Conservation (phyloP, 345 rosid species). For the Laguncularia racemosa region DNA sequence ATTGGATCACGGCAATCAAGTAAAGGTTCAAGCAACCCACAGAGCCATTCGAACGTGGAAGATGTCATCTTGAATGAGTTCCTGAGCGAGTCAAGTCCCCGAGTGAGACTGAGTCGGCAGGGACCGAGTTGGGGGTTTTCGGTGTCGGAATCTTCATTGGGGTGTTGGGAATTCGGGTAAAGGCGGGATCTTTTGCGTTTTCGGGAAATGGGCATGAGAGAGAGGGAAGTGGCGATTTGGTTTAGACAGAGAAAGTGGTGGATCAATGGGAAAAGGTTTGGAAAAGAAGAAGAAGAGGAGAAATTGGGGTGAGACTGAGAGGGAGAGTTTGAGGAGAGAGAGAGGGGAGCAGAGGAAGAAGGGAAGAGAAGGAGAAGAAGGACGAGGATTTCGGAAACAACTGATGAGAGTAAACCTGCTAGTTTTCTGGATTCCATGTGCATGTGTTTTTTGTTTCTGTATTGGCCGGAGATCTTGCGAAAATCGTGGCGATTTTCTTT, state of each 20-base stretch:
- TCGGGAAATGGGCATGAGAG: slow-evolving; percentile 27
- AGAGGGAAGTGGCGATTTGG: slow-evolving; percentile 32
- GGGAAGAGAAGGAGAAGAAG: slow-evolving; percentile 30
- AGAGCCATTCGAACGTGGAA: slow-evolving; percentile 59
- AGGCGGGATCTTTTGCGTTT: slow-evolving; percentile 46
- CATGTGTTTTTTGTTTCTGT: slow-evolving; percentile 5
- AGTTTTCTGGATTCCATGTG: slow-evolving; percentile 44
- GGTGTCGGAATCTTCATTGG: slow-evolving; percentile 11
- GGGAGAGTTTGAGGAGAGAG: slow-evolving; percentile 7
- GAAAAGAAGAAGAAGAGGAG: slow-evolving; percentile 9
- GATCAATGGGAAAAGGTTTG: slow-evolving; percentile 27
- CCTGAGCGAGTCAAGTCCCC: slow-evolving; percentile 35
- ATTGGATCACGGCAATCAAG: slow-evolving; percentile 69
- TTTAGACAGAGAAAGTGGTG: slow-evolving; percentile 30
- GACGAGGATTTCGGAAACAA: slow-evolving; percentile 37
- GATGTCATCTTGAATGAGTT: slow-evolving; percentile 40
- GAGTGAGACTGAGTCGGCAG: slow-evolving; percentile 14
- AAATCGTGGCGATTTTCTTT: slow-evolving; percentile 11
- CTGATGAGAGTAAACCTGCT: slow-evolving; percentile 41
- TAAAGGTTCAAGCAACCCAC: slow-evolving; percentile 59
- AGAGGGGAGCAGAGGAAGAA: slow-evolving; percentile 4
- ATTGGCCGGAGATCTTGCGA: slow-evolving; percentile 27
- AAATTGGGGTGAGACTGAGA: not conserved
- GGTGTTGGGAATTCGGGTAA: slow-evolving; percentile 22
- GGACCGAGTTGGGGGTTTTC: slow-evolving; percentile 1